Evolutionary conservation across 345 rosid species (phyloP), one percentile per base, ranked within the genome.

Genomic region (Syzygium jambos): DNA sequence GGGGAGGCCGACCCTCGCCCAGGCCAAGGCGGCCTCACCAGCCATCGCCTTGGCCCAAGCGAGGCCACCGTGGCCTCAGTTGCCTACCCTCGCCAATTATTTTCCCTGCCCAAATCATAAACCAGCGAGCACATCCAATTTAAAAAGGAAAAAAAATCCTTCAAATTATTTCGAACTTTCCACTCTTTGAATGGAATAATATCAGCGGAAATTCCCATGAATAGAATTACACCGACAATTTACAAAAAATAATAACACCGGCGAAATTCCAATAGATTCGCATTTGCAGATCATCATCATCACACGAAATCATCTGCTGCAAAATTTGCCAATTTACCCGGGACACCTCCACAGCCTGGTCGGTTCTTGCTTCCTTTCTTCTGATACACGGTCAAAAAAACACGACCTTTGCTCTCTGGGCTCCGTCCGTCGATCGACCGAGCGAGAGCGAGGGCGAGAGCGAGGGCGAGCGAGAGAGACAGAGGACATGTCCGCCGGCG

Each of bases 401-500:
- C 25, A 56, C 61, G n/a, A 11, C 85, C 55, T 54, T 34, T 82
- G 51, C 49, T 89, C 43, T 30, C 8, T 30, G 1, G 43, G 43
- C 78, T 17, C 11, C 46, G 46, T 59, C 34, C 80, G 52, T 19
- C 80, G 65, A 87, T 93, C 57, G 57, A 22, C 53, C 86, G 86
- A 16, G 23, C 16, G 85, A 11, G 63, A 12, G 34, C 27, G 85
- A 52, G 57, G 23, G 61, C 52, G 46, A 17, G 38, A n/a, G 65
- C 52, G 77, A 63, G 51, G 61, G 83, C 80, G 52, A 55, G 86
- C 9, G 61, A 10, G 19, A 68, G 77, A 61, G 43, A 78, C 78
- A 43, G 89, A 86, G 91, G 88, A 53, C 25, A 97, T 97, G 99
- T 94, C 99, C 25, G 96, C 96, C 43, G 89, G 89, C 84, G 95